Base-by-base conservation (phyloP, 169 alveolate species). In the Cyclospora cayetanensis region DNA sequence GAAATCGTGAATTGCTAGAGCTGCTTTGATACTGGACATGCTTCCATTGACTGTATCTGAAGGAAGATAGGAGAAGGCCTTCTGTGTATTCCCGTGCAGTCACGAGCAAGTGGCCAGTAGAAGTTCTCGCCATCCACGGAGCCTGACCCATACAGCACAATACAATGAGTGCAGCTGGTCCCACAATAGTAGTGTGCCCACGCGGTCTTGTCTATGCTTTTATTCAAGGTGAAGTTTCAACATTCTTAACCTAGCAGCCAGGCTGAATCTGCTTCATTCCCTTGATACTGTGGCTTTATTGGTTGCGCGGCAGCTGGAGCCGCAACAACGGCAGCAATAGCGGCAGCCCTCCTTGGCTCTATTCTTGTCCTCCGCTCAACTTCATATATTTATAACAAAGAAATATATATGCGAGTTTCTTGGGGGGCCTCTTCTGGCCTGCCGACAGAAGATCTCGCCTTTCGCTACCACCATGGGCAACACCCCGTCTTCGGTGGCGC, bases 131-230 rank as follows among this genome's bases (percentile, higher is more conserved):
- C 90, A 76, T 80, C 70, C 60, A n/a, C n/a, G n/a, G 53, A 80
- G n/a, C 90, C 90, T 53, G 90, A 80, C 53, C 74, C 90, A 53
- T 50, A 76, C 74, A 80, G 63, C 22, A n/a, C n/a, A n/a, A n/a
- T n/a, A n/a, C n/a, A n/a, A n/a, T n/a, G n/a, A 50, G 34, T 29
- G 31, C 70, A 42, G 87, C 53, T 39, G 34, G 39, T 80, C 5
- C 34, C 25, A 12, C 60, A 31, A 31, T 15, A 41, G 22, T 31
- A 9, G 70, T 15, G 63, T 42, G 35, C 18, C 41, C 18, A 53
- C 3, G 37, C 35, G 25, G 37, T 80, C 90, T 80, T 80, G 90
- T 34, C 76, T 50, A n/a, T 34, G 77, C 22, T 41, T 80, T 80
- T 80, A 22, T 31, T 41, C 22, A 42, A 52, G 52, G 55, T n/a